Conservation (phyloP, 805 yeast genomes). For the Cyberlindnera mississippiensis region DNA sequence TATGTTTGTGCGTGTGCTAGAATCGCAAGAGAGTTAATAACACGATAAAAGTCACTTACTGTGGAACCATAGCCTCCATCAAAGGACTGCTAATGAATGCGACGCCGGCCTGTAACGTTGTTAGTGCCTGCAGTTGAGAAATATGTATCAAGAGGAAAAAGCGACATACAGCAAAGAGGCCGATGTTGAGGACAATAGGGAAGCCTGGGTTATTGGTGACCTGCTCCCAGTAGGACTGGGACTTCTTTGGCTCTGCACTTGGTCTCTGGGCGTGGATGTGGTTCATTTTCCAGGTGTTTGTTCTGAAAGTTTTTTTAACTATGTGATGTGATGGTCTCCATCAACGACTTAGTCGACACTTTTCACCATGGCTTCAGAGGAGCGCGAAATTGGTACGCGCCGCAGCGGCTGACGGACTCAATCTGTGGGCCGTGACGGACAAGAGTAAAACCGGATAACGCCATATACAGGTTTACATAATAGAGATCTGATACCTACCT, state of each 20-base stretch:
- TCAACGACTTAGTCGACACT: neutral
- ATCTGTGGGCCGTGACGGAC: too few relatives aligned
- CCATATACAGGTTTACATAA: too few relatives aligned
- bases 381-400: too few relatives aligned
- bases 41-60: constrained; percentile 28
- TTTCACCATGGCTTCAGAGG: neutral
- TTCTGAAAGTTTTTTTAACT: neutral
- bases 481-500: too few relatives aligned
- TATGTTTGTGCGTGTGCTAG: neutral
- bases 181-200: constrained; percentile 60
- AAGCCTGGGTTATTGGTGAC: constrained; percentile 61
- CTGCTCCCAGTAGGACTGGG: constrained; percentile 38
- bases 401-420: too few relatives aligned
- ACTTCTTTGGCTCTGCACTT: constrained; percentile 25
- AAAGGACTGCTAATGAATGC: constrained; percentile 72
- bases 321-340: neutral
- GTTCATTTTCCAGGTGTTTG: constrained; percentile 11
- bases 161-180: constrained; percentile 46
- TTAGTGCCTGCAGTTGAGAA: constrained; percentile 4
- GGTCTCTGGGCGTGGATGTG: constrained; percentile 19
- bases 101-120: constrained; percentile 51
- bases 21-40: neutral
- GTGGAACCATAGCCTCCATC: constrained; percentile 82
- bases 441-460: too few relatives aligned
- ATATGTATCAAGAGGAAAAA: constrained; percentile 2